These are phyloP conservation scores for Pestalotiopsis sp. DNA, from an alignment of 2,329 filamentous ascomycete species.

Conservation along the genomic window DNA sequence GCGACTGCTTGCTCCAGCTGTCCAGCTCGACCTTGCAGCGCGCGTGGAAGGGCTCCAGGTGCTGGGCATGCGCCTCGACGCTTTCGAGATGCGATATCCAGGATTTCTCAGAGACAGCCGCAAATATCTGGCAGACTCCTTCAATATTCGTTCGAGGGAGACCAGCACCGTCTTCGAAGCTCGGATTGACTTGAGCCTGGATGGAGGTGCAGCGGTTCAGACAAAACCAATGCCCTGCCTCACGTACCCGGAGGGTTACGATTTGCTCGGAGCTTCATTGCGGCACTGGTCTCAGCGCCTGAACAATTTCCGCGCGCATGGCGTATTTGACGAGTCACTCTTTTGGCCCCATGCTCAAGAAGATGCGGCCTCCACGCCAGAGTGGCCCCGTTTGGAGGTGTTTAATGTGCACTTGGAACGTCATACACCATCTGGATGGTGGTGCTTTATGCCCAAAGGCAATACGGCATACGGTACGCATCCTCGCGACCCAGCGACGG, in stretches of 20 bases:
- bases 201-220: background rate
- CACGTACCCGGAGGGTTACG: constrained; percentile 1
- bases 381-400: background rate
- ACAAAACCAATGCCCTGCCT: constrained; percentile 5
- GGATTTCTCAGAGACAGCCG: constrained; percentile 4
- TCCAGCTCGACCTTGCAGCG: constrained; percentile 7
- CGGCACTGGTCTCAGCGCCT: constrained; percentile 10
- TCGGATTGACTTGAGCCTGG: background rate
- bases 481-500: constrained; percentile 6
- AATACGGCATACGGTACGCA: background rate
- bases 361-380: background rate
- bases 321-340: constrained; percentile 8
- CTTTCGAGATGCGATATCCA: constrained; percentile 2
- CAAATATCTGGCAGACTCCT: constrained; percentile 1
- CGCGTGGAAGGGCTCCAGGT: background rate
- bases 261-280: constrained; percentile 6
- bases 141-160: background rate
- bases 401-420: constrained; percentile 5
- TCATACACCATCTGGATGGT: constrained; percentile 3
- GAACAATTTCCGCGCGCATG: constrained; percentile 1
- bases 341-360: constrained; percentile 6
- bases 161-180: background rate
- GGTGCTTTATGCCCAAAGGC: constrained; percentile 7
- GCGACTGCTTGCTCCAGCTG: background rate
- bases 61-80: constrained; percentile 1